phyloP scores from a whole-genome alignment of 1,284 basidiomycete species.

The Takashimella koratensis region DNA sequence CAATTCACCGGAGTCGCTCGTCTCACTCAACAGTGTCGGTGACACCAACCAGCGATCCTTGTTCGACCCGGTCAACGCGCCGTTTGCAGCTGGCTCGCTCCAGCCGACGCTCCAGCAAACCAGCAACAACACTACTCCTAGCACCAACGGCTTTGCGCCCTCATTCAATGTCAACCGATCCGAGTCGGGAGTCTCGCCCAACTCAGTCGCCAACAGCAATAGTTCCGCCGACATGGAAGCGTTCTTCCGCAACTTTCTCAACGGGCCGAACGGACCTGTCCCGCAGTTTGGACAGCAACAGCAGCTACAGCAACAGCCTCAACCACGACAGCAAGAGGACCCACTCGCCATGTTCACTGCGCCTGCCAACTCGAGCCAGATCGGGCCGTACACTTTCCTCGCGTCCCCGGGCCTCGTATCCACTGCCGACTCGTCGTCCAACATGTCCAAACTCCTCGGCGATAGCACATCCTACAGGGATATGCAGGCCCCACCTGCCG shows the following conservation, averaged over 20 bases:
- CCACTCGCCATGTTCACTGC: background rate
- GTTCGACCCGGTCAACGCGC: background rate
- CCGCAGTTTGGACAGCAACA: background rate
- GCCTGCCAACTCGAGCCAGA: background rate
- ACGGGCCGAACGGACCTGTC: constrained; percentile 11
- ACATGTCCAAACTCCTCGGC: constrained; percentile 18
- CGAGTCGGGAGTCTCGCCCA: constrained; percentile 2
- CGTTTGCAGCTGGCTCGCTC: background rate
- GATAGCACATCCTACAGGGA: constrained; percentile 21
- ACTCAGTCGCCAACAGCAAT: constrained; percentile 15
- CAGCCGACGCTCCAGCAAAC: no score
- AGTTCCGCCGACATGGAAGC: constrained; percentile 33
- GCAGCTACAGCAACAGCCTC: constrained; percentile 5
- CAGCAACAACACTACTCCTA: background rate
- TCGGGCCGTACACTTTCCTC: constrained; percentile 29
- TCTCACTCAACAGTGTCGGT: constrained; percentile 15
- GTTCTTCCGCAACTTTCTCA: constrained; percentile 41
- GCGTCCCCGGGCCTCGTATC: constrained; percentile 32
- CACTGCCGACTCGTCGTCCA: constrained; percentile 24
- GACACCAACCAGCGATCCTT: background rate
- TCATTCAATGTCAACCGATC: background rate
- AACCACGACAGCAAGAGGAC: background rate
- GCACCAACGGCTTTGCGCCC: background rate
- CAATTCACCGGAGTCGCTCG: constrained; percentile 32
- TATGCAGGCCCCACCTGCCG: background rate